These are phyloP conservation scores for Citrullus amarus DNA, from an alignment of 306 rosid genomes.

Conservation along the genomic window DNA sequence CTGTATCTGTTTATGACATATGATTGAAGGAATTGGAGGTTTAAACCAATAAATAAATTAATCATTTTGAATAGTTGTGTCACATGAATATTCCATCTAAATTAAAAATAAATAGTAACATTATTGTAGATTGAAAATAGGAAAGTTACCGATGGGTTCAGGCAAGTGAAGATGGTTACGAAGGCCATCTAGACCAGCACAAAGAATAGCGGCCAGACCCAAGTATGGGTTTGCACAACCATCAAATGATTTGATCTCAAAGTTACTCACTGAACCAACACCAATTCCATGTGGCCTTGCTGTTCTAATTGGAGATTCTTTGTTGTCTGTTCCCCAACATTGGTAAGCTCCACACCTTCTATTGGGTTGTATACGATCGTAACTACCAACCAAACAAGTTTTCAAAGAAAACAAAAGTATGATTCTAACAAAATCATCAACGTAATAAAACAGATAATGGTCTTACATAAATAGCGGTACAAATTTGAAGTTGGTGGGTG, in stretches of 20 bases:
- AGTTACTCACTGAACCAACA: conserved; percentile 55
- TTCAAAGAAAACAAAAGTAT: background rate
- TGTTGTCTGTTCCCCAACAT: conserved; percentile 91
- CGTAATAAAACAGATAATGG: no score
- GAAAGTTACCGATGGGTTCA: conserved; percentile 56
- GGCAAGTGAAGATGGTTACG: conserved; percentile 63
- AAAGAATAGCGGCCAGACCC: conserved; percentile 67
- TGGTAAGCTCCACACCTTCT: conserved; percentile 83
- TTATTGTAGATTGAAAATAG: no score
- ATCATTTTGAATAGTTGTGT: no score
- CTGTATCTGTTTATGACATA: conserved; percentile 34
- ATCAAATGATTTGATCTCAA: conserved; percentile 76
- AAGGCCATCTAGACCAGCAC: conserved; percentile 91
- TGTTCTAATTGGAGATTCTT: conserved; percentile 79
- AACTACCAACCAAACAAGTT: conserved; percentile 23
- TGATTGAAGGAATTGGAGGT: background rate
- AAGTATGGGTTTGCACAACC: conserved; percentile 83
- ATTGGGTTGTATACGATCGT: conserved; percentile 66
- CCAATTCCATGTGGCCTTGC: conserved; percentile 67
- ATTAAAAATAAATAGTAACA: no score
- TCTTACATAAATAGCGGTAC: no score
- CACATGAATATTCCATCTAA: no score
- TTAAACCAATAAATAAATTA: no score
- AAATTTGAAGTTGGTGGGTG: no score
- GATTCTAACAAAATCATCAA: no score